phyloP scores from a whole-genome alignment of 1,139 yeast species.

The Candida tunisiensis region DNA sequence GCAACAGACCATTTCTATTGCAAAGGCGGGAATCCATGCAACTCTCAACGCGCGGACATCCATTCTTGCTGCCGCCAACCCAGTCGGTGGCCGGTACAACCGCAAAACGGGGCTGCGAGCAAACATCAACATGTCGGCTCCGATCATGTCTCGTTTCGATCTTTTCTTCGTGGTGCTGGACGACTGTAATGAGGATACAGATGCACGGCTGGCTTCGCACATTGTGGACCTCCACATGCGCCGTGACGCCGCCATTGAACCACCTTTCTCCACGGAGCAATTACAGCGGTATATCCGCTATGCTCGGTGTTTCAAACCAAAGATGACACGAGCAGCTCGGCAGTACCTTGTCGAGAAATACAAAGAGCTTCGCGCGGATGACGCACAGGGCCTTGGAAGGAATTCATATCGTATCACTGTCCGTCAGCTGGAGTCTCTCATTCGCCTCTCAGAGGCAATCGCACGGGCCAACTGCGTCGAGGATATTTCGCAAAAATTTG shows the following conservation, averaged over 20 bases:
- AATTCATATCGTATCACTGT: conserved; percentile 86
- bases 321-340: conserved; percentile 69
- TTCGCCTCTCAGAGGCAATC: conserved; percentile 87
- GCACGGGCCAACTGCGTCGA: conserved; percentile 95
- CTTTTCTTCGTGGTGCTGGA: conserved; percentile 87
- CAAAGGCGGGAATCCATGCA: conserved; percentile 97
- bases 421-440: conserved; percentile 86
- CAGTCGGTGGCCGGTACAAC: conserved; percentile 89
- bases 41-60: conserved; percentile 93
- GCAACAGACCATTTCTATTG: conserved; percentile 95
- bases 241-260: conserved; percentile 77
- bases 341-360: conserved; percentile 63
- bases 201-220: conserved; percentile 79
- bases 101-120: conserved; percentile 72
- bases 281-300: conserved; percentile 77
- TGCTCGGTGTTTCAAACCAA: conserved; percentile 89
- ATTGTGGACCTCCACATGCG: conserved; percentile 88
- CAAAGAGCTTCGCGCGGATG: conserved; percentile 78
- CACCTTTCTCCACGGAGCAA: conserved; percentile 85
- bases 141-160: conserved; percentile 97
- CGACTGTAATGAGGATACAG: conserved; percentile 85
- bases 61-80: conserved; percentile 94
- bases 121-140: conserved; percentile 95
- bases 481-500: conserved; percentile 72
- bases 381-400: conserved; percentile 82